Percentiles rank a stretch among this genome's conserved stretches.
phyloP scores from a whole-genome alignment of 805 yeast species.

The Saturnispora besseyi region DNA sequence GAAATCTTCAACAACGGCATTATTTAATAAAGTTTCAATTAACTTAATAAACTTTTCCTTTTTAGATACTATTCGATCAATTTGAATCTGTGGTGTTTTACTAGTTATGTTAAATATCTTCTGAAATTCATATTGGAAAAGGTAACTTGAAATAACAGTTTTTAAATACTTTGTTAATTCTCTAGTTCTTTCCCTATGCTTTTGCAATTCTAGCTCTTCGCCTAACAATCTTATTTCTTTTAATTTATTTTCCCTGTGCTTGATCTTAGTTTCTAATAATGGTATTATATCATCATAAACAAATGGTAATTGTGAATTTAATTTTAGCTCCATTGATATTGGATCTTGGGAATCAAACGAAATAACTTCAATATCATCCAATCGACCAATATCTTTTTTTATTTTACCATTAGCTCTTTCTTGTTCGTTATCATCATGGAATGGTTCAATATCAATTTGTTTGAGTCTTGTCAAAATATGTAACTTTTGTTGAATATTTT shows the following conservation, averaged over 20 bases:
- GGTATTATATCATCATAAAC: neutral
- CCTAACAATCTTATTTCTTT: neutral
- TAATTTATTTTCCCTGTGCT: neutral
- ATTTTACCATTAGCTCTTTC: neutral
- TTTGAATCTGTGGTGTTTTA: slow-evolving; percentile 5
- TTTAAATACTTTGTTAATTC: slow-evolving; percentile 21
- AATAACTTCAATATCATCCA: neutral
- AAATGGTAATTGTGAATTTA: neutral
- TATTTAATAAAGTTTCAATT: slow-evolving; percentile 26
- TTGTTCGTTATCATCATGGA: neutral
- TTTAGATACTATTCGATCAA: slow-evolving; percentile 15
- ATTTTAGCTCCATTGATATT: neutral
- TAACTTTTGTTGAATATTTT: neutral
- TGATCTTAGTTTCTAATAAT: neutral
- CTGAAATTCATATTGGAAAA: slow-evolving; percentile 20
- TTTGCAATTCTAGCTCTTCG: slow-evolving; percentile 8
- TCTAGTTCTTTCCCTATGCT: slow-evolving; percentile 16
- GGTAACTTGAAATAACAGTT: slow-evolving; percentile 21
- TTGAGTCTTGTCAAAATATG: slow-evolving; percentile 1
- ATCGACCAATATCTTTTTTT: neutral
- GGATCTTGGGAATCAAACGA: neutral
- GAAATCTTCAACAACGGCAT: slow-evolving; percentile 15
- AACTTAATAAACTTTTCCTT: slow-evolving; percentile 22
- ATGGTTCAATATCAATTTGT: neutral
- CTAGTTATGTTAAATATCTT: slow-evolving; percentile 14